Evolutionary conservation across 768 basidiomycete genomes (phyloP), one percentile per base, ranked within the genome.

Genomic region (Lepiota brunneoincarnata): DNA sequence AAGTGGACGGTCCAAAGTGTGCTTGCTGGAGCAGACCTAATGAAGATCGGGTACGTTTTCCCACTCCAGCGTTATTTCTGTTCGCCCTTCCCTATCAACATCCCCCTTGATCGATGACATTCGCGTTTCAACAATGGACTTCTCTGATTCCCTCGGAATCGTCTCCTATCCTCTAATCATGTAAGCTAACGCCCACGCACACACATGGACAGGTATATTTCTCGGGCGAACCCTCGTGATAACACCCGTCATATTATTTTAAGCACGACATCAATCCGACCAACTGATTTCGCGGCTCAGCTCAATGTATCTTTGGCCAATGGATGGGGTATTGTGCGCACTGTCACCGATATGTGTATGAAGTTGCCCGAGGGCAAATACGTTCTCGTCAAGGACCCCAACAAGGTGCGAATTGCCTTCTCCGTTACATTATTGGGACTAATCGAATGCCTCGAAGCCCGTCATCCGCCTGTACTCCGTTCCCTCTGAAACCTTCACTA

Each of bases 291-390:
- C 63, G 95, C 97, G 7, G 79, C 76, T 6, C 97, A 98, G 71
- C 88, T 98, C 60, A 98, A 98, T 68, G 87, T 99, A 35, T 96
- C 93, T 23, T 74, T 98, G 51, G 76, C 90, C 31, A 98, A 98
- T 66, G 97, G 97, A 10, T 99, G 97, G 97, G 97, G 97, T 51
- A 98, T 99, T 64, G 92, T 98, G 28, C 81, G 97, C 56, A 96
- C 91, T 11, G 87, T 99, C 55, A 89, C 91, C 24, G 97, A 99
- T 64, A 71, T 98, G 56, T 91, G 90, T 69, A 84, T 97, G 84
- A 94, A 95, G 71, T 87, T 94, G 85, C 92, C 93, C 18, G 96
- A 98, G 71, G 97, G 97, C 68, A 97, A 97, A 69, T 99, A 98
- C 67, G 90, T 98, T 12, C 75, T 99, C 23, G 85, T 99, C 49